Percentiles rank a stretch among this genome's conserved stretches.
phyloP scores from a whole-genome alignment of 108 stramenopile genomes.

The Schizochytrium sp. region DNA sequence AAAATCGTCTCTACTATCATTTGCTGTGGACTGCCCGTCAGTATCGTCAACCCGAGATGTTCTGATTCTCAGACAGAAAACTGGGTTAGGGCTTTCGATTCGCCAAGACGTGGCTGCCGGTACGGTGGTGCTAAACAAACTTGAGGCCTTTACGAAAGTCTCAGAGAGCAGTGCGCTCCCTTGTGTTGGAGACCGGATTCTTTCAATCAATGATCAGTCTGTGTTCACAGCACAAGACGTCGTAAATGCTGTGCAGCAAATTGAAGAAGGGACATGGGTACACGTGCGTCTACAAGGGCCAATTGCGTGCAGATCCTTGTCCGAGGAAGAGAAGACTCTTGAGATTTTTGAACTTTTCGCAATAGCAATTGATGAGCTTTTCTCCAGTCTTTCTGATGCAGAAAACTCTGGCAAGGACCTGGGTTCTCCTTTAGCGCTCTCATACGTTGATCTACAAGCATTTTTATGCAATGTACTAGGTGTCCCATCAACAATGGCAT shows the following conservation, averaged over 20 bases:
- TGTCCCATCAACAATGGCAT: neutral
- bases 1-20: neutral
- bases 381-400: neutral
- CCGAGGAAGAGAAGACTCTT: slow-evolving; percentile 3
- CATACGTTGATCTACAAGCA: slow-evolving; percentile 1
- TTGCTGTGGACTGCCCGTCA: neutral
- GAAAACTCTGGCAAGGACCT: neutral
- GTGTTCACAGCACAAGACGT: neutral
- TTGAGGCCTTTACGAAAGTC: neutral
- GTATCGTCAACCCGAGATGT: neutral
- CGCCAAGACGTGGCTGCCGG: neutral
- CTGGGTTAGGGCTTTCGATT: neutral
- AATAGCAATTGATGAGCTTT: neutral
- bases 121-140: neutral
- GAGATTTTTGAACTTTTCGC: slow-evolving; percentile 36
- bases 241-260: neutral
- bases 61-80: neutral
- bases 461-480: neutral
- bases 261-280: neutral
- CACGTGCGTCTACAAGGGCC: neutral
- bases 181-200: slow-evolving; percentile 17
- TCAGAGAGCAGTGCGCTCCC: neutral
- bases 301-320: neutral
- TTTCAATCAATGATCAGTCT: neutral
- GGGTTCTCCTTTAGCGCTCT: neutral